Evolutionary conservation across 352 stramenopile genomes (phyloP).

Genomic region (Phytophthora sp.): DNA sequence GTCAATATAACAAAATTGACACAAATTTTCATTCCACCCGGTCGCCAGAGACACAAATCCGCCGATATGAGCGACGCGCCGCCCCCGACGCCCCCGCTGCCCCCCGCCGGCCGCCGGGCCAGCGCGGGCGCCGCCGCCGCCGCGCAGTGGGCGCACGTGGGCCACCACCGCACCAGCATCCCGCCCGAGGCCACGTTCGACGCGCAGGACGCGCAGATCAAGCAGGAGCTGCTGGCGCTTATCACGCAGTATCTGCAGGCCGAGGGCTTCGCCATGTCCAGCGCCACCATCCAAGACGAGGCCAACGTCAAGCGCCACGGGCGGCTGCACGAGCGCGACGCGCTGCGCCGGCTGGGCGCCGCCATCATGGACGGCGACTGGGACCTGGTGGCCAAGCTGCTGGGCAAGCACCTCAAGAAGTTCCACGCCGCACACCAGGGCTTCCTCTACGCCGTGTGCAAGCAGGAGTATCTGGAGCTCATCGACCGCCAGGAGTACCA

Average conservation of each 20-base stretch:
- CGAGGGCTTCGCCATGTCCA: constrained; percentile 81
- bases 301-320: constrained; percentile 85
- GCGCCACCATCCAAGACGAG: constrained; percentile 88
- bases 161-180: constrained; percentile 86
- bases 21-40: not conserved
- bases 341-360: constrained; percentile 72
- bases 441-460: constrained; percentile 90
- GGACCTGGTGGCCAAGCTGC: constrained; percentile 84
- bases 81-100: constrained; percentile 20
- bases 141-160: constrained; percentile 75
- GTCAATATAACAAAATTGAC: constrained; percentile 2
- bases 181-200: constrained; percentile 84
- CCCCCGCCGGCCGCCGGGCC: constrained; percentile 14
- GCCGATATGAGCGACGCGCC: constrained; percentile 31
- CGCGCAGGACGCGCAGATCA: constrained; percentile 71
- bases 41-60: not conserved
- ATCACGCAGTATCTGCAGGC: constrained; percentile 90
- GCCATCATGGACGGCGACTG: constrained; percentile 87
- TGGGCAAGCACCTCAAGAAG: constrained; percentile 83
- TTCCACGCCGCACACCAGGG: constrained; percentile 81
- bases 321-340: constrained; percentile 73
- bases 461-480: constrained; percentile 90
- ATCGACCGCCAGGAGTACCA: constrained; percentile 90
- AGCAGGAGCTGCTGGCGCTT: constrained; percentile 81
- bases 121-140: constrained; percentile 13